Conservation (phyloP, 2,329 filamentous ascomycete genomes). For the Fusarium coicis region DNA sequence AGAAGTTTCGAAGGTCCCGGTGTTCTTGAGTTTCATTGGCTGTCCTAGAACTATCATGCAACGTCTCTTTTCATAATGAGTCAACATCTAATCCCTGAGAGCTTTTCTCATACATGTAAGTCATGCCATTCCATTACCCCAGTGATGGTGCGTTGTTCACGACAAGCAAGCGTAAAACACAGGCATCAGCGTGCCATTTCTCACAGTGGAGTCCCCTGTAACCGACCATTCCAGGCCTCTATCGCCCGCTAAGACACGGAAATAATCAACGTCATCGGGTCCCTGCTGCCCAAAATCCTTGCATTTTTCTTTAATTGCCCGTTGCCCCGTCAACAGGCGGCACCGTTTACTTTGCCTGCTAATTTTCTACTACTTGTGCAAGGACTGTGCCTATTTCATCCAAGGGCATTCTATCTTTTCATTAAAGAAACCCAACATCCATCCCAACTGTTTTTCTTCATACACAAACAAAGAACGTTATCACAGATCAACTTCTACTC, state of each 20-base stretch:
- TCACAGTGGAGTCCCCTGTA: slow-evolving; percentile 27
- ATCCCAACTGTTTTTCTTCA: slow-evolving; percentile 12
- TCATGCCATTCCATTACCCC: slow-evolving; percentile 38
- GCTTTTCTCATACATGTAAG: neutral
- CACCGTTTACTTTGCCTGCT: slow-evolving; percentile 39
- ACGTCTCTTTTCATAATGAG: neutral
- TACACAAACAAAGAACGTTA: slow-evolving; percentile 15
- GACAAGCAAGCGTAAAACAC: slow-evolving; percentile 2
- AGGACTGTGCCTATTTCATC: slow-evolving; percentile 17
- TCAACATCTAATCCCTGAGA: slow-evolving; percentile 1
- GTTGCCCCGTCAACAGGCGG: slow-evolving; percentile 43
- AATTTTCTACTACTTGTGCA: slow-evolving; percentile 32
- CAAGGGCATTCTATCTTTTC: slow-evolving; percentile 7
- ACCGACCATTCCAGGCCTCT: slow-evolving; percentile 23
- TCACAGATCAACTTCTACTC: neutral
- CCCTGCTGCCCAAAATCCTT: slow-evolving; percentile 12
- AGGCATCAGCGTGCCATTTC: slow-evolving; percentile 27
- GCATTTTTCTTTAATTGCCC: slow-evolving; percentile 21
- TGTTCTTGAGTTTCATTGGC: slow-evolving; percentile 1
- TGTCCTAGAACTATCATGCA: neutral
- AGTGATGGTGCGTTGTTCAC: slow-evolving; percentile 42
- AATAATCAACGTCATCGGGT: slow-evolving; percentile 16
- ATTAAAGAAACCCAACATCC: slow-evolving; percentile 28
- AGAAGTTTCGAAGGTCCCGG: neutral
- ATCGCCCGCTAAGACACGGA: slow-evolving; percentile 13